Percentiles rank a stretch among this genome's conserved stretches.
These are phyloP conservation scores for Melocanna baccifera DNA, from an alignment of 176 grass and related monocot species.

Conservation along the genomic window DNA sequence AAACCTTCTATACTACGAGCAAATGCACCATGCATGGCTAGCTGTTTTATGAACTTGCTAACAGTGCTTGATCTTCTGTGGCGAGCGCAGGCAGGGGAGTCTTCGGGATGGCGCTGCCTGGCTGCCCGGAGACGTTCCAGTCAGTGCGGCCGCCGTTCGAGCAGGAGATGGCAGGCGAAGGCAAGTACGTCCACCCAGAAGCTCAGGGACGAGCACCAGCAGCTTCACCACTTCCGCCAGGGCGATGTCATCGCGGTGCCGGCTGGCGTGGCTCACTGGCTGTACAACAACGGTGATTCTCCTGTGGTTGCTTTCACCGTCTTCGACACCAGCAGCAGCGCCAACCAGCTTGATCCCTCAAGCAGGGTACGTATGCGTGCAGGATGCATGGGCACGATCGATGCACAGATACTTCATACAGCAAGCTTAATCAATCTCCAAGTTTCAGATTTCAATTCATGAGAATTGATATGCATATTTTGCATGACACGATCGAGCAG, in stretches of 20 bases:
- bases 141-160: slow-evolving; percentile 6
- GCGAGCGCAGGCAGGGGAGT: slow-evolving; percentile 25
- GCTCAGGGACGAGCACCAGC: slow-evolving; percentile 42
- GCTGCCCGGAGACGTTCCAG: slow-evolving; percentile 47
- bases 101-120: slow-evolving; percentile 21
- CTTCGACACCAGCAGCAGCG: slow-evolving; percentile 24
- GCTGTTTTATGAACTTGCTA: background rate
- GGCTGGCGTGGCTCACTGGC: slow-evolving; percentile 34
- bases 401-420: background rate
- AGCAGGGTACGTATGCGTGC: slow-evolving; percentile 22
- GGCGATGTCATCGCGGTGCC: slow-evolving; percentile 41
- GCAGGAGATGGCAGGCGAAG: slow-evolving; percentile 18
- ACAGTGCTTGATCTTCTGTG: background rate
- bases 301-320: slow-evolving; percentile 29
- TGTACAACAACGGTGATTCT: slow-evolving; percentile 43
- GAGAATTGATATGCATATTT: background rate
- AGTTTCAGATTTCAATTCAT: background rate
- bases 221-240: slow-evolving; percentile 31
- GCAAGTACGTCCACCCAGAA: slow-evolving; percentile 1
- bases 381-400: background rate
- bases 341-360: slow-evolving; percentile 36
- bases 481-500: slow-evolving; percentile 2
- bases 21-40: background rate
- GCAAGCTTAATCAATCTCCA: background rate
- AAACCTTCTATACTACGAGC: too few relatives aligned